Conservation (phyloP, 2,329 filamentous ascomycete genomes). For the Penicillium verrucosum region DNA sequence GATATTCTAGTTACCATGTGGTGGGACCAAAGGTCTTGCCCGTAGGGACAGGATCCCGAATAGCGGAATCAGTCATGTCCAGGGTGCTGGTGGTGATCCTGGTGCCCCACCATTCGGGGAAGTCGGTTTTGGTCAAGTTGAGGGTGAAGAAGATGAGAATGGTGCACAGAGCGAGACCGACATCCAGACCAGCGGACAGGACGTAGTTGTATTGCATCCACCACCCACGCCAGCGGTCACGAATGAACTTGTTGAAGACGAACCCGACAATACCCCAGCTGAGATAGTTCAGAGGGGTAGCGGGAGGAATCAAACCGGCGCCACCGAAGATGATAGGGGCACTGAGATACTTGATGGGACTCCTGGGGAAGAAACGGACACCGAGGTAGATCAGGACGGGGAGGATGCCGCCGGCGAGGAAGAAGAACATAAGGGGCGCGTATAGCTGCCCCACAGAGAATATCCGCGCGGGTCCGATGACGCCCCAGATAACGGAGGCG, state of each 20-base stretch:
- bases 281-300: slow-evolving; percentile 67
- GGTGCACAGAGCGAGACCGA: slow-evolving; percentile 63
- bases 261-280: slow-evolving; percentile 67
- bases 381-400: slow-evolving; percentile 62
- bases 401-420: slow-evolving; percentile 61
- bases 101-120: slow-evolving; percentile 69
- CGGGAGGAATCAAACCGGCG: slow-evolving; percentile 62
- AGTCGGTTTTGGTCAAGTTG: slow-evolving; percentile 55
- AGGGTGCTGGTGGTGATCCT: slow-evolving; percentile 57
- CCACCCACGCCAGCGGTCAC: slow-evolving; percentile 65
- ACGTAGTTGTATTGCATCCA: slow-evolving; percentile 78
- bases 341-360: slow-evolving; percentile 63
- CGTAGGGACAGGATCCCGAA: slow-evolving; percentile 52
- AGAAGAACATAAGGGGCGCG: slow-evolving; percentile 65
- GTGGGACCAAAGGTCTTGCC: slow-evolving; percentile 62
- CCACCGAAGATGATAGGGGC: slow-evolving; percentile 68
- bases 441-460: slow-evolving; percentile 65
- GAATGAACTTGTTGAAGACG: slow-evolving; percentile 66
- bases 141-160: slow-evolving; percentile 69
- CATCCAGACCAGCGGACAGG: slow-evolving; percentile 67
- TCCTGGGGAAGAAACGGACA: slow-evolving; percentile 60
- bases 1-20: slow-evolving; percentile 17
- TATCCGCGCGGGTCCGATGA: slow-evolving; percentile 67
- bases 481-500: slow-evolving; percentile 68
- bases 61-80: slow-evolving; percentile 59